Conservation (phyloP, 2,329 filamentous ascomycete species). For the Venturia nashicola region DNA sequence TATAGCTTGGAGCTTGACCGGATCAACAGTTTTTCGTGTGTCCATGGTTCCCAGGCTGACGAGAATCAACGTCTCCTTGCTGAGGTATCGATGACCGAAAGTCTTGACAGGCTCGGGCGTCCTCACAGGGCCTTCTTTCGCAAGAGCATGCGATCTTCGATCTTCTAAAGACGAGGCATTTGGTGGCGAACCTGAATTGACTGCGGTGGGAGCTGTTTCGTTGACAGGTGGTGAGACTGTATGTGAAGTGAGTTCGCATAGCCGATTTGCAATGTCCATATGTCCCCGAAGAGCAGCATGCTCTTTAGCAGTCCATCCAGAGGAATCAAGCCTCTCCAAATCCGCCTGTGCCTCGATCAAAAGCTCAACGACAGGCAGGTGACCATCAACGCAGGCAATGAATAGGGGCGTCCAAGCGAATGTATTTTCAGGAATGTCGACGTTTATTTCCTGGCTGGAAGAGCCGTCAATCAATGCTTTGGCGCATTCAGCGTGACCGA, state of each 20-base stretch:
- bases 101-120: slow-evolving; percentile 74
- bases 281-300: slow-evolving; percentile 87
- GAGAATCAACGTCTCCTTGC: slow-evolving; percentile 74
- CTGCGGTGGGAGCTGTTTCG: slow-evolving; percentile 16
- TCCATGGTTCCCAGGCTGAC: slow-evolving; percentile 95
- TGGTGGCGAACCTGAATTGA: slow-evolving; percentile 30
- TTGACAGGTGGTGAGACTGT: slow-evolving; percentile 14
- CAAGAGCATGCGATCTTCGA: slow-evolving; percentile 25
- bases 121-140: slow-evolving; percentile 32
- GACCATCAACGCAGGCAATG: slow-evolving; percentile 82
- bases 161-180: slow-evolving; percentile 47
- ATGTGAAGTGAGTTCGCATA: slow-evolving; percentile 46
- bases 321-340: slow-evolving; percentile 62
- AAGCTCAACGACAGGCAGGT: slow-evolving; percentile 60
- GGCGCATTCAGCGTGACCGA: slow-evolving; percentile 73
- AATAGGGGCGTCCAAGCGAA: slow-evolving; percentile 96
- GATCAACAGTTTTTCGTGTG: slow-evolving; percentile 64
- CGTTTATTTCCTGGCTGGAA: slow-evolving; percentile 56
- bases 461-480: slow-evolving; percentile 61
- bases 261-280: slow-evolving; percentile 60
- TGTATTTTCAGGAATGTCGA: slow-evolving; percentile 67
- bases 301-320: slow-evolving; percentile 88
- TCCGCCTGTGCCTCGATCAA: slow-evolving; percentile 70
- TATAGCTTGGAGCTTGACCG: slow-evolving; percentile 79
- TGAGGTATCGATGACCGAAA: slow-evolving; percentile 92